Evolutionary conservation across 495 filamentous ascomycete genomes (phyloP).

Genomic region (Rostrohypoxylon terebratum): DNA sequence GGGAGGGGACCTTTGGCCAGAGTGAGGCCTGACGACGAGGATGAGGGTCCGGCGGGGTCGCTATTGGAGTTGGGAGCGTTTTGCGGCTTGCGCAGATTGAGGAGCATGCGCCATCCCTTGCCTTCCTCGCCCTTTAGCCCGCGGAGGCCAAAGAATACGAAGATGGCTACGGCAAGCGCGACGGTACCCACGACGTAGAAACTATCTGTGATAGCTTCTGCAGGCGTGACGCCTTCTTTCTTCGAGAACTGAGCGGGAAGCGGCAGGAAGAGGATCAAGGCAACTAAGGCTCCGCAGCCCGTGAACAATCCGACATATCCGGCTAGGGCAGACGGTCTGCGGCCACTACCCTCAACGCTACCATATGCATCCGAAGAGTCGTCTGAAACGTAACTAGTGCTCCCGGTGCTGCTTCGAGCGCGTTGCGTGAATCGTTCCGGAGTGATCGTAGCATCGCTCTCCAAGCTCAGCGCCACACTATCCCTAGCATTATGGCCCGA

Average conservation of each 20-base stretch:
- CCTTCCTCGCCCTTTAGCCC: conserved; percentile 80
- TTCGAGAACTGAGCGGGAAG: conserved; percentile 81
- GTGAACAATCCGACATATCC: conserved; percentile 93
- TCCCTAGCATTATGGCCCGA: conserved; percentile 43
- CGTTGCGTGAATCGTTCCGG: conserved; percentile 61
- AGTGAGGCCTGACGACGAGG: conserved; percentile 1
- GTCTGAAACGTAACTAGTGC: conserved; percentile 23
- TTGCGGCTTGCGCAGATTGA: conserved; percentile 52
- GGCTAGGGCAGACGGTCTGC: conserved; percentile 71
- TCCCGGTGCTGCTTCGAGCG: conserved; percentile 7
- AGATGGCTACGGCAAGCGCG: conserved; percentile 76
- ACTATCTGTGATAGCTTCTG: conserved; percentile 76
- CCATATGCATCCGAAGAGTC: conserved; percentile 29
- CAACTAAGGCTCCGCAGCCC: conserved; percentile 88
- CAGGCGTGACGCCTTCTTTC: conserved; percentile 71
- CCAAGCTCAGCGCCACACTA: conserved; percentile 65
- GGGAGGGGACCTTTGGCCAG: conserved; percentile 48
- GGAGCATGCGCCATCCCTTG: conserved; percentile 72
- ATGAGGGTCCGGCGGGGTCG: neutral
- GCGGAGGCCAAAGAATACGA: conserved; percentile 84
- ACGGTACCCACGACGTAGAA: conserved; percentile 85
- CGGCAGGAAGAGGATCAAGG: conserved; percentile 83
- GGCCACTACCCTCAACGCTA: conserved; percentile 39
- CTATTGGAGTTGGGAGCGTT: neutral
- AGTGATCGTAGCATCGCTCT: conserved; percentile 73